Evolutionary conservation across 352 stramenopile genomes (phyloP).

Genomic region (Phytophthora pisi): DNA sequence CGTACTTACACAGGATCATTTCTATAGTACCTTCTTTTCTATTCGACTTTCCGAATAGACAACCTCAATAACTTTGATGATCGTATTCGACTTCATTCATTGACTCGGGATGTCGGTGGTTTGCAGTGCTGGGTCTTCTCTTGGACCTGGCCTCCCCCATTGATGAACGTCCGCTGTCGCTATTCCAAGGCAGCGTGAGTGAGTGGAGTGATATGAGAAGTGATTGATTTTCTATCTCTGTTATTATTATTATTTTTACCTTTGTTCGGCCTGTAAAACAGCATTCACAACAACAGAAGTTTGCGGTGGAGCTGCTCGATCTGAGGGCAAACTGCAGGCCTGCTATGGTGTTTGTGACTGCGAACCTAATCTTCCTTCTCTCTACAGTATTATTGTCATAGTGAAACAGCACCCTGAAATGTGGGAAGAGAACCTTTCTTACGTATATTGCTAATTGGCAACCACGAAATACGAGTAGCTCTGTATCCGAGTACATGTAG

Average conservation of each 20-base stretch:
- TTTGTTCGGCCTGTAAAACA: no score
- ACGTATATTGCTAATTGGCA: no score
- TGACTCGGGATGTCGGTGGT: slow-evolving; percentile 20
- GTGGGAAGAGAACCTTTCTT: no score
- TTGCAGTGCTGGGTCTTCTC: slow-evolving; percentile 20
- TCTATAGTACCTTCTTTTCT: slow-evolving; percentile 3
- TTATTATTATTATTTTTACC: not conserved
- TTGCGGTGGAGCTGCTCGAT: no score
- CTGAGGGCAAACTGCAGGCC: no score
- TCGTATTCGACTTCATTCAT: slow-evolving; percentile 27
- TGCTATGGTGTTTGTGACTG: no score
- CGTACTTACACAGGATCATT: slow-evolving; percentile 1
- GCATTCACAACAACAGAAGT: no score
- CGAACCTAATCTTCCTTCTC: no score
- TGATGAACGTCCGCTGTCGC: slow-evolving; percentile 52
- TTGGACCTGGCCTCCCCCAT: slow-evolving; percentile 27
- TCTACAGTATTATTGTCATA: no score
- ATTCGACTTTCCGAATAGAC: slow-evolving; percentile 3
- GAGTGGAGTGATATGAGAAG: slow-evolving; percentile 46
- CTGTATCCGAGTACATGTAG: no score
- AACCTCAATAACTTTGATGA: slow-evolving; percentile 15
- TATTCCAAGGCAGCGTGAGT: slow-evolving; percentile 53
- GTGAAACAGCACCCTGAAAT: no score
- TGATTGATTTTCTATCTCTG: slow-evolving; percentile 7
- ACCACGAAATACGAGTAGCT: no score